Evolutionary conservation across 2,329 filamentous ascomycete species (phyloP).

Genomic region (Cladophialophora psammophila): DNA sequence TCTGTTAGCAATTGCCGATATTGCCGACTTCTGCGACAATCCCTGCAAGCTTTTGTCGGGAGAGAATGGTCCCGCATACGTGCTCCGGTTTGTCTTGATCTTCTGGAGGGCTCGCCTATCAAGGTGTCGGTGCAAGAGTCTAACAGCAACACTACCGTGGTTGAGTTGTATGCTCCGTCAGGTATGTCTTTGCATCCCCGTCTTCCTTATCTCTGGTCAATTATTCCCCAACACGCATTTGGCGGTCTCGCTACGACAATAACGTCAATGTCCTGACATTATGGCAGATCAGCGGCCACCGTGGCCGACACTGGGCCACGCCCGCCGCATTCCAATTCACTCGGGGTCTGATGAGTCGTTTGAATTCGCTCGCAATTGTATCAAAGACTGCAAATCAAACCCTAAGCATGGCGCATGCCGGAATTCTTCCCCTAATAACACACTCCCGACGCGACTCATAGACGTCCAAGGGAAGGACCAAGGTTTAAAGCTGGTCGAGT

Average conservation of each 20-base stretch:
- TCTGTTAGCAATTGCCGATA: neutral
- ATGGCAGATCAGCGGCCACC: neutral
- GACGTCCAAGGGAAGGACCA: neutral
- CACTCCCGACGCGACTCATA: neutral
- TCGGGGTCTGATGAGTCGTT: neutral
- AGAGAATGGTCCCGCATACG: neutral
- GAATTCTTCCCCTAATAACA: neutral
- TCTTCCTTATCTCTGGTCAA: neutral
- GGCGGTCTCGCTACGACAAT: neutral
- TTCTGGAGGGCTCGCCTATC: neutral
- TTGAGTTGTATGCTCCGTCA: constrained; percentile 2
- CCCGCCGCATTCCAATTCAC: neutral
- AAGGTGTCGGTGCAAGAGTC: neutral
- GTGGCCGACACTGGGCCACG: neutral
- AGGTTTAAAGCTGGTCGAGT: neutral
- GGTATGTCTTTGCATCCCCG: neutral
- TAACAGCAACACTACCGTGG: neutral
- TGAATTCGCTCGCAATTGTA: neutral
- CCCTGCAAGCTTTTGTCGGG: neutral
- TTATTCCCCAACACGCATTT: neutral
- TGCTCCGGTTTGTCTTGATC: neutral
- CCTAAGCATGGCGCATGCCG: neutral
- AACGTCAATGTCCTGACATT: neutral
- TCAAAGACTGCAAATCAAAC: neutral
- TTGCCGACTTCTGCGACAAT: neutral